These are phyloP conservation scores for Ogataea paradorogensis DNA, from an alignment of 805 yeast genomes.

Conservation along the genomic window DNA sequence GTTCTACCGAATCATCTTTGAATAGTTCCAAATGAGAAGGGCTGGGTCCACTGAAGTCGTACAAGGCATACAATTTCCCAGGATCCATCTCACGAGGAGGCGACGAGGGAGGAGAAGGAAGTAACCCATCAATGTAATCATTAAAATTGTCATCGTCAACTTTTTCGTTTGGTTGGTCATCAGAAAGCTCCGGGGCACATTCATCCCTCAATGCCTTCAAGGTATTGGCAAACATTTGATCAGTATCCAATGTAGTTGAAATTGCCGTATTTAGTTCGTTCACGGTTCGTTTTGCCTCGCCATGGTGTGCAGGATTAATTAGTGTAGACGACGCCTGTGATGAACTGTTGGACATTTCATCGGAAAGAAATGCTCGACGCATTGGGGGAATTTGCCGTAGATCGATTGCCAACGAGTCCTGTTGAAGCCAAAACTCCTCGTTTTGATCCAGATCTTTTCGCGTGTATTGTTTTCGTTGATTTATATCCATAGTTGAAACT, in stretches of 20 bases:
- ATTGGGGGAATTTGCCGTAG: constrained; percentile 13
- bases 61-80: constrained; percentile 77
- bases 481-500: constrained; percentile 3
- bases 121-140: constrained; percentile 39
- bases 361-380: constrained; percentile 10
- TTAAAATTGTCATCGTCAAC: constrained; percentile 36
- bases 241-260: constrained; percentile 26
- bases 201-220: constrained; percentile 4
- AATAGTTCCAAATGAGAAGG: constrained; percentile 81
- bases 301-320: constrained; percentile 18
- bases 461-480: constrained; percentile 18
- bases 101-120: constrained; percentile 68
- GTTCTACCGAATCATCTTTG: constrained; percentile 77
- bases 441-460: constrained; percentile 23
- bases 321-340: constrained; percentile 31
- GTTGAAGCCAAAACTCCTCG: constrained; percentile 23
- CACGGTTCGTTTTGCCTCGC: constrained; percentile 8
- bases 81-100: constrained; percentile 85
- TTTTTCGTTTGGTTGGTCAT: constrained; percentile 12
- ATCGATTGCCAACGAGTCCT: constrained; percentile 15
- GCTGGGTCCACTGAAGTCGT: constrained; percentile 87
- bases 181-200: background rate
- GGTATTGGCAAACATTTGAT: constrained; percentile 16
- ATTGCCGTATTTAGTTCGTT: constrained; percentile 12
- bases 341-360: constrained; percentile 21